A percentile compares a stretch with the other conserved stretches of the same genome.
These are phyloP conservation scores for Carex littledalei DNA, from an alignment of 176 grass and related monocot genomes.

Conservation along the genomic window DNA sequence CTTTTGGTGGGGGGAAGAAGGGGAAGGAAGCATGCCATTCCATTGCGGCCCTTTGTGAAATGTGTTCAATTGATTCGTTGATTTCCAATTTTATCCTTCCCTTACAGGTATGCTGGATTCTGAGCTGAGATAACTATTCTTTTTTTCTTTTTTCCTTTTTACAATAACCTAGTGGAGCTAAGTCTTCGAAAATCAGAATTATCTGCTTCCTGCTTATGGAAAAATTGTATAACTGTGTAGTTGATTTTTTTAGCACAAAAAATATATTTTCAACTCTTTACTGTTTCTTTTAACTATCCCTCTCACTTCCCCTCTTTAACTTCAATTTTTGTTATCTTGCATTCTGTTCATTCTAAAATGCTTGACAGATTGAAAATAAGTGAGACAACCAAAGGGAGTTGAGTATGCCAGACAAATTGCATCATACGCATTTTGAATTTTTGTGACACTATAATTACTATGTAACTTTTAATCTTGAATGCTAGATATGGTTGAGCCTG, in stretches of 20 bases:
- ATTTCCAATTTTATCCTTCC: slow-evolving; percentile 88
- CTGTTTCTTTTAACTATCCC: not conserved
- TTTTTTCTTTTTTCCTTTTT: slow-evolving; percentile 2
- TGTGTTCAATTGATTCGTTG: slow-evolving; percentile 77
- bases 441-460: not conserved
- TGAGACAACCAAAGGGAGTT: not conserved
- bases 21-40: slow-evolving; percentile 80
- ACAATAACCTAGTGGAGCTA: not conserved
- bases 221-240: not conserved
- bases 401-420: not conserved
- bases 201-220: not conserved
- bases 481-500: not conserved
- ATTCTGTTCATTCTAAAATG: not conserved
- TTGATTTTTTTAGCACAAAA: not conserved
- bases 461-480: not conserved
- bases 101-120: slow-evolving; percentile 54
- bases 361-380: not conserved
- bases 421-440: not conserved
- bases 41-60: slow-evolving; percentile 80
- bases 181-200: slow-evolving; percentile 9
- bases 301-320: not conserved
- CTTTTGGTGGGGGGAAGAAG: slow-evolving; percentile 67
- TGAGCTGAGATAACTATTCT: not conserved
- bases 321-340: not conserved
- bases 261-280: not conserved